Evolutionary conservation across 2,329 filamentous ascomycete species (phyloP), one percentile per base, ranked within the genome.

Genomic region (Epichloe glyceriae): DNA sequence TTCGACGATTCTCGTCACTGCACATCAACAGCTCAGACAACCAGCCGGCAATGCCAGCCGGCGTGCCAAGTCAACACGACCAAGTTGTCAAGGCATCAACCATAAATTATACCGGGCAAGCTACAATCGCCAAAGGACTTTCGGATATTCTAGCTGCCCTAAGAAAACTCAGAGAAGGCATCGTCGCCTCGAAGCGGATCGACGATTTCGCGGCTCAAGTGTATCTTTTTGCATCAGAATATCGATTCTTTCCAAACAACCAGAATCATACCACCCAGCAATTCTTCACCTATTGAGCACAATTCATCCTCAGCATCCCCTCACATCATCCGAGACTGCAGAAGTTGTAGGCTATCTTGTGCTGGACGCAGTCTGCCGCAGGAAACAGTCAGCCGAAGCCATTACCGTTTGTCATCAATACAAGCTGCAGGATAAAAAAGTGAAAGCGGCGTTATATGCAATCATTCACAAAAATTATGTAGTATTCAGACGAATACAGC

Each of bases 251-350:
- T 81, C 85, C 52, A 81, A 83, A 56, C 84, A 94, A 58, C 86
- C 85, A 58, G 88, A 95, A 58, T 89, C 89, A 1, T 98, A 97
- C 65, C 85, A 91, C 56, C 88, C 91, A 0, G 88, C 91, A 1
- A 79, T 97, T 20, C 76, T 86, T 39, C 82, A 95, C 59, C 76
- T 96, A 2, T 73, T 98, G 12, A 76, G 82, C 43, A 69, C 71
- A 7, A 82, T 97, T 54, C 86, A 94, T 59, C 72, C 76, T 0
- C 66, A 73, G 2, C 78, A 82, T 47, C 82, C 83, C 4, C 78
- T 97, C 19, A 80, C 85, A 0, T 71, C 74, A 2, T 73, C 84
- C 5, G 89, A 95, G 62, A 68, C 88, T 4, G 79, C 83, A 46
- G 93, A 97, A 60, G 85, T 94, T 48, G 79, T 82, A 2, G 79